Conservation (phyloP, 2,329 filamentous ascomycete species). For the Stachybotrys echinatus region DNA sequence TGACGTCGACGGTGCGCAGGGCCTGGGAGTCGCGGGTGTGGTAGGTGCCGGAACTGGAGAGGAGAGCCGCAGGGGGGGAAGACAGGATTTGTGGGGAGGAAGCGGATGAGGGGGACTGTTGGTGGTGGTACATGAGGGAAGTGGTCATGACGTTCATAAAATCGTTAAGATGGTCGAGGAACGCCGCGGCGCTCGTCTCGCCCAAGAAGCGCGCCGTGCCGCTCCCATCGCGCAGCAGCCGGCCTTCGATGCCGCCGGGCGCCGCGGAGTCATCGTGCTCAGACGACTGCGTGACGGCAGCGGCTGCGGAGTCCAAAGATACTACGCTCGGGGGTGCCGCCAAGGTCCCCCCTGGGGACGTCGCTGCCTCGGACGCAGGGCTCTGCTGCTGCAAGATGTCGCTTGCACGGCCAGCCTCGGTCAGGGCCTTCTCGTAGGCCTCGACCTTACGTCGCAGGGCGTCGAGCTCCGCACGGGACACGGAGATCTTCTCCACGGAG, state of each 20-base stretch:
- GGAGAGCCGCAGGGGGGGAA: constrained; percentile 17
- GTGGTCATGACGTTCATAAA: constrained; percentile 36
- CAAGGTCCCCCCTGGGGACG: background rate
- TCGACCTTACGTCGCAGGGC: constrained; percentile 32
- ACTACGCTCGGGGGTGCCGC: background rate
- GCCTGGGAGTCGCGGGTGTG: constrained; percentile 42
- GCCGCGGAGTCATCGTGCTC: constrained; percentile 15
- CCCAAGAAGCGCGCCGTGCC: constrained; percentile 41
- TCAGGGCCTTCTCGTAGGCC: constrained; percentile 32
- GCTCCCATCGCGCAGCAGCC: constrained; percentile 37
- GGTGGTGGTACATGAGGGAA: constrained; percentile 13
- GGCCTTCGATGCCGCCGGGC: constrained; percentile 25
- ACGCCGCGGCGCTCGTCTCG: constrained; percentile 43
- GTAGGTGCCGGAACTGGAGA: constrained; percentile 37
- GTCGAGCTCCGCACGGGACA: constrained; percentile 36
- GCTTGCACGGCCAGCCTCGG: constrained; percentile 14
- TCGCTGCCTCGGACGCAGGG: constrained; percentile 8
- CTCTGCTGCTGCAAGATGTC: constrained; percentile 21
- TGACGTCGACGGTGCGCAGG: constrained; percentile 27
- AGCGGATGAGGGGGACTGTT: background rate
- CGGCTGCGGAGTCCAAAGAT: background rate
- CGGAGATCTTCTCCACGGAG: constrained; percentile 35
- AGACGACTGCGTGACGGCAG: constrained; percentile 5
- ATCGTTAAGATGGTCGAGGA: constrained; percentile 43
- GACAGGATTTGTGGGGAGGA: background rate